phyloP scores from a whole-genome alignment of 495 filamentous ascomycete species.

The Trichoderma erinaceum region DNA sequence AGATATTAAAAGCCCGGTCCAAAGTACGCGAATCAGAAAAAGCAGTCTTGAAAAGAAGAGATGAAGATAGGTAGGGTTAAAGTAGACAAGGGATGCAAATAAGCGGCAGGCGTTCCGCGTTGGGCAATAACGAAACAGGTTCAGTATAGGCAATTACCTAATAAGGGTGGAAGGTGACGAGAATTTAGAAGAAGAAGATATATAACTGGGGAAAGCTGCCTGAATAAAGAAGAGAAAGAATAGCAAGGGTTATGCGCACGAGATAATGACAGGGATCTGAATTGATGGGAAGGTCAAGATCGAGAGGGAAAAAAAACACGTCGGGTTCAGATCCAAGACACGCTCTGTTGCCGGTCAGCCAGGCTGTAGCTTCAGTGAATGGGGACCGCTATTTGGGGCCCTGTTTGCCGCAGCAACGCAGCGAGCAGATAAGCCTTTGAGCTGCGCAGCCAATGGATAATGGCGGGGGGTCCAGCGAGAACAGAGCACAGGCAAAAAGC shows the following conservation, averaged over 20 bases:
- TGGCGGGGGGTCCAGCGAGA: not conserved
- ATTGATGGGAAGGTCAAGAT: constrained; percentile 7
- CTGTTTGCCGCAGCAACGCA: constrained; percentile 13
- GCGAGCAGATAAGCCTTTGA: not conserved
- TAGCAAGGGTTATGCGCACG: not conserved
- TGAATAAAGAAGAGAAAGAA: not conserved
- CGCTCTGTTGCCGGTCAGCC: constrained; percentile 11
- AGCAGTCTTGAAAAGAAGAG: not conserved
- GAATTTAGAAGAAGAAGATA: not conserved
- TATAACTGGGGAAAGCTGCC: not conserved
- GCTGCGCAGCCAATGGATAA: not conserved
- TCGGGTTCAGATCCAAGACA: not conserved
- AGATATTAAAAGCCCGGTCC: not conserved
- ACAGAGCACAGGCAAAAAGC: not conserved
- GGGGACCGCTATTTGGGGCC: not conserved
- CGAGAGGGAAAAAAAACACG: not conserved
- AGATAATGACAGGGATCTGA: not conserved
- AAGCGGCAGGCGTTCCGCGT: constrained; percentile 10
- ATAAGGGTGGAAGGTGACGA: not conserved
- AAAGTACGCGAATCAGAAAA: not conserved
- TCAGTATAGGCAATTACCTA: not conserved
- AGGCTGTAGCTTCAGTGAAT: not conserved
- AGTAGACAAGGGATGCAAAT: constrained; percentile 13
- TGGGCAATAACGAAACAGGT: not conserved
- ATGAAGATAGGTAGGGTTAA: not conserved